phyloP scores from a whole-genome alignment of 495 filamentous ascomycete genomes.

The Talaromyces adpressus region DNA sequence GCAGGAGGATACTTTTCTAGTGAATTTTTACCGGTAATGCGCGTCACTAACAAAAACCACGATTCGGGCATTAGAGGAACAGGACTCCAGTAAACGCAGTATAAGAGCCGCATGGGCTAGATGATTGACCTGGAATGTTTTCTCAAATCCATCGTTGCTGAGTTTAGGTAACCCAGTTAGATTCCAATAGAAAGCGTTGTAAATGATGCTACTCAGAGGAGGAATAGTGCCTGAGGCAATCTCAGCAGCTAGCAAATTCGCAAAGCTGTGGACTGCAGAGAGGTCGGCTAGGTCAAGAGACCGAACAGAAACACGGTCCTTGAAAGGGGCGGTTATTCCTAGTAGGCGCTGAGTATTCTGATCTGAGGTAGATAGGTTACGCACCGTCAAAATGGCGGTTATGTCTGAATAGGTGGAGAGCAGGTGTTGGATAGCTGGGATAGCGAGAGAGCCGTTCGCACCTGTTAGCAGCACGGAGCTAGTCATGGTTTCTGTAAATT shows the following conservation, averaged over 20 bases:
- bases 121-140: slow-evolving; percentile 38
- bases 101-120: slow-evolving; percentile 37
- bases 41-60: slow-evolving; percentile 26
- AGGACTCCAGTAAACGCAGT: slow-evolving; percentile 28
- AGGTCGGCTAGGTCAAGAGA: slow-evolving; percentile 31
- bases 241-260: slow-evolving; percentile 14
- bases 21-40: slow-evolving; percentile 28
- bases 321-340: neutral
- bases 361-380: slow-evolving; percentile 18
- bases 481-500: neutral
- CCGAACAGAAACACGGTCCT: slow-evolving; percentile 21
- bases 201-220: slow-evolving; percentile 33
- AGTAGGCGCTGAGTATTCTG: neutral
- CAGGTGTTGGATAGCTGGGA: slow-evolving; percentile 26
- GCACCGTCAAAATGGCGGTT: slow-evolving; percentile 33
- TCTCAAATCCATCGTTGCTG: slow-evolving; percentile 33
- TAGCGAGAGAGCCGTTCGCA: slow-evolving; percentile 34
- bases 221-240: slow-evolving; percentile 30
- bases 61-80: slow-evolving; percentile 15
- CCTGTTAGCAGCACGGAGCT: slow-evolving; percentile 29
- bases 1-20: slow-evolving; percentile 21
- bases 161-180: neutral
- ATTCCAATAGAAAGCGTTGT: slow-evolving; percentile 31
- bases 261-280: slow-evolving; percentile 26
- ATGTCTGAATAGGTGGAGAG: slow-evolving; percentile 23